Evolutionary conservation across 2,329 filamentous ascomycete species (phyloP).

Genomic region (Colletotrichum zoysiae): DNA sequence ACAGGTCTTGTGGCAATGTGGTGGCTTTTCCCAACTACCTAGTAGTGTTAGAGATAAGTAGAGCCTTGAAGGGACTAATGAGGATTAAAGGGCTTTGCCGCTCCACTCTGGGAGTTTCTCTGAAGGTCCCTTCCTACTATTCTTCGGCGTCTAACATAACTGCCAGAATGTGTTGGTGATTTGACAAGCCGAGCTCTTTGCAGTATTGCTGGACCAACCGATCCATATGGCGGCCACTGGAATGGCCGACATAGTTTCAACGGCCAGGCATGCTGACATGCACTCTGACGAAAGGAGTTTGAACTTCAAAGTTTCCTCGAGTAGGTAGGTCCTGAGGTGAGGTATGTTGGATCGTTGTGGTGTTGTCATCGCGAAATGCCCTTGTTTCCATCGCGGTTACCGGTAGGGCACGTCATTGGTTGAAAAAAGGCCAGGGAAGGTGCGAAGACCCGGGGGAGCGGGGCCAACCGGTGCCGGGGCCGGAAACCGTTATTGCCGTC

Average conservation of each 20-base stretch:
- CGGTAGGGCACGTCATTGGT: not conserved
- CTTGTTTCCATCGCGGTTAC: slow-evolving; percentile 1
- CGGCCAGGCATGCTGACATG: not conserved
- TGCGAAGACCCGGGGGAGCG: slow-evolving; percentile 27
- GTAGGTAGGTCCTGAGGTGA: not conserved
- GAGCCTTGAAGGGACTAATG: no score
- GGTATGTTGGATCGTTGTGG: not conserved
- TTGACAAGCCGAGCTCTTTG: not conserved
- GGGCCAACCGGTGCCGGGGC: not conserved
- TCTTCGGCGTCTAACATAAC: no score
- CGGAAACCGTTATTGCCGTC: not conserved
- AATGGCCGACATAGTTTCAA: not conserved
- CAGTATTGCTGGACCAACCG: not conserved
- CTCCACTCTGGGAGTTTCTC: no score
- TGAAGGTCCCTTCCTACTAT: no score
- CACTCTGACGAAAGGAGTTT: not conserved
- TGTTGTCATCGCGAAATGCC: slow-evolving; percentile 10
- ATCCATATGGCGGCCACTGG: not conserved
- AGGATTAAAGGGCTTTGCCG: no score
- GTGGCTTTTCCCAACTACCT: no score
- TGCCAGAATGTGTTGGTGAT: not conserved
- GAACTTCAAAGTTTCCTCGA: not conserved
- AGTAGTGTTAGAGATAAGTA: no score
- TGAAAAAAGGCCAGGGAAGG: slow-evolving; percentile 9
- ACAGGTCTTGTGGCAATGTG: no score